Evolutionary conservation across 352 stramenopile species (phyloP), one percentile per base, ranked within the genome.

Genomic region (Pythium volutum): DNA sequence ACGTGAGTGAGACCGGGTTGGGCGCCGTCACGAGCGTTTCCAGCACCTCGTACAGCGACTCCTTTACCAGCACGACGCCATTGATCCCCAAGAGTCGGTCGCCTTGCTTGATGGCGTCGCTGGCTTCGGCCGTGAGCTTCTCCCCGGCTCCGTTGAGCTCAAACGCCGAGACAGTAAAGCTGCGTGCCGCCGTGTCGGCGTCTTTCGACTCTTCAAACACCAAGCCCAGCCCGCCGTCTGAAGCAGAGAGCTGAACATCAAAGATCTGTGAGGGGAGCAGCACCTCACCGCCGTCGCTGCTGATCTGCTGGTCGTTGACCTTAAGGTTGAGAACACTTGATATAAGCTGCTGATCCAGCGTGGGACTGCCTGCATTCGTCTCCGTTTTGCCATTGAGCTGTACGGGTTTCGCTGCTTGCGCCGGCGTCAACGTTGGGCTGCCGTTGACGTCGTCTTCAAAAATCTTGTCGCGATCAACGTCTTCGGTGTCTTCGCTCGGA

Each of bases 61-160:
- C 68, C 4, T 62, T 66, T 18, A 76, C 64, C 9, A 92, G 53
- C 20, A 72, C 48, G 5, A 76, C 68, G 3, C 64, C 67, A 49
- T 93, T 89, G 55, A 94, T 88, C 10, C 67, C 71, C 9, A 91
- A 51, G 3, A 94, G 71, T 5, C 75, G 58, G 52, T 94, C 85
- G 7, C 81, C 76, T 11, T 74, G 59, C 18, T 64, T 31, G 52
- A 94, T 93, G n/a, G 66, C 70, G 4, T 81, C 81, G 55, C 85
- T 91, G 6, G 77, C 81, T 65, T 91, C 78, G 2, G 77, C 82
- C 25, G 81, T 71, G 41, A 94, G 64, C 55, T 88, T 88, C n/a
- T 70, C 62, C 15, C 79, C 79, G 10, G 68, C 77, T 12, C 75
- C 77, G 51, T 89, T 90, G 18, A 76, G 47, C 53, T 94, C 85